Evolutionary conservation across 352 stramenopile species (phyloP), one percentile per base, ranked within the genome.

Genomic region (Phytophthora constricta): DNA sequence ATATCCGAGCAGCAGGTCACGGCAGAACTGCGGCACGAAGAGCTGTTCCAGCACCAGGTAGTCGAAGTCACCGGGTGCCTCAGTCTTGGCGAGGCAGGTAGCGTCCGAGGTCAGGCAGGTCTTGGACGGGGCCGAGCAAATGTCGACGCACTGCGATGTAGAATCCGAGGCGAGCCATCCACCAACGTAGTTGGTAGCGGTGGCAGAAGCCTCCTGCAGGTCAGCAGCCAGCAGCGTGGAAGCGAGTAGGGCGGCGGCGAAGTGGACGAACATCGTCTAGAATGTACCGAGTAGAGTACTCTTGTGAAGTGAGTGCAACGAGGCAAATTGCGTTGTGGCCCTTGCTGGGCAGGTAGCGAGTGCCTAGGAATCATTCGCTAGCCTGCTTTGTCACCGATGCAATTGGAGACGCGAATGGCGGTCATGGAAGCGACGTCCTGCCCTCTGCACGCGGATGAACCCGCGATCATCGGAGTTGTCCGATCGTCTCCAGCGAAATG

Each of bases 21-120:
- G 86, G 67, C 86, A 93, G 68, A 86, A 93, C 73, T 93, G 83
- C 71, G 86, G 86, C 51, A 89, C 74, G 66, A 87, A 93, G 59
- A 93, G 68, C 67, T 93, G 80, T 72, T 93, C 84, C 16, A 94
- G 69, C 50, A 92, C 55, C 43, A 94, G 61, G 67, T 89, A 92
- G 77, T 92, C 86, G 42, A 85, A 92, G 74, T 91, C 82, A 39
- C 84, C 80, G 13, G 82, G 78, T 14, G 57, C 60, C 72, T 82
- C 61, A 47, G 78, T 77, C 75, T 91, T 91, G 56, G 77, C 69
- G 28, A 87, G 73, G 49, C 85, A 91, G 17, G 68, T 62, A 9
- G 77, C 59, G 47, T 80, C 72, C 39, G 54, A 66, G 1, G 79
- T 91, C 31, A 89, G 67, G 46, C 85, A 93, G 39, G 73, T 86